Base-by-base conservation (phyloP, 2,329 filamentous ascomycete genomes). In the Fusarium sambucinum region DNA sequence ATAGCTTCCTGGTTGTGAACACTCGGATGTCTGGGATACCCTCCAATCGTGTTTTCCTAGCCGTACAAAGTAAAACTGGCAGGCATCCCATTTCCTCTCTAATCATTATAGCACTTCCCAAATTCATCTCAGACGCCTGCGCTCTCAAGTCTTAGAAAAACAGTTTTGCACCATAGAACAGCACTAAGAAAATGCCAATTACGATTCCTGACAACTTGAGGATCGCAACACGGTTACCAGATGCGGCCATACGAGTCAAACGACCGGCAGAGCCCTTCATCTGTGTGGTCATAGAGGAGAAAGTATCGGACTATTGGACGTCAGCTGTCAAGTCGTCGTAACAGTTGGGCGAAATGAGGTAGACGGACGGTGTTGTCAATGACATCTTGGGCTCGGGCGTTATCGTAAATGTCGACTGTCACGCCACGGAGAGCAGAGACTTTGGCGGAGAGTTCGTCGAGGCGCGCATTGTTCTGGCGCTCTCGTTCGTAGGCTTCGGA, bases 391-490 rank as follows among this genome's bases (percentile, higher is more conserved):
- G 92, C 89, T 60, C 93, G 89, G 50, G 96, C 96, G 78, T 96
- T 94, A 82, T 98, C 94, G 86, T 98, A 97, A 76, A 99, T 99
- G 83, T 99, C 94, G 70, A 98, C 89, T 41, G 96, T 99, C 51
- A 99, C 93, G 79, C 92, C 92, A 76, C 95, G 93, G 68, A 99
- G 87, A 53, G 94, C 93, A 19, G 92, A 92, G 56, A 98, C 94
- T 83, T 99, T 99, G 70, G 89, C 87, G 17, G 92, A 92, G 37
- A 99, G 91, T 78, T 97, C 94, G 75, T 95, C 90, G 58, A 99
- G 92, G 73, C 95, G 94, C 71, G 92, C 90, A 82, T 98, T 97
- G 84, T 99, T 99, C 81, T 99, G 96, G 77, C 88, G 86, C 82
- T 93, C 90, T 78, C 90, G 90, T 82, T 93, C 90, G 82, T 92